Conservation (phyloP, 371 early-diverging fungal species). For the Syncephalastrum monosporum region DNA sequence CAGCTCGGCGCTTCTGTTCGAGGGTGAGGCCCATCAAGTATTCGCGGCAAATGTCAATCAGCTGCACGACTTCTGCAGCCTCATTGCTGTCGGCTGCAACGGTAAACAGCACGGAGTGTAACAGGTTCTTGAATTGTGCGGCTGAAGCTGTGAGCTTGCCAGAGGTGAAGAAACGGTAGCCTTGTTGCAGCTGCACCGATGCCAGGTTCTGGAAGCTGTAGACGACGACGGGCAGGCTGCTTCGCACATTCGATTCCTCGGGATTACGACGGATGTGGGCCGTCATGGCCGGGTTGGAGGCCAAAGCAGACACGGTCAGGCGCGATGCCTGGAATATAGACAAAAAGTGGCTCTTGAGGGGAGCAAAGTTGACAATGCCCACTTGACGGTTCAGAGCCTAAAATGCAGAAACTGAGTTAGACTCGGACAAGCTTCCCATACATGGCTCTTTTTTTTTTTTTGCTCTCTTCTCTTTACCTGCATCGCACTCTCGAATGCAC, state of each 20-base stretch:
- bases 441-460: neutral
- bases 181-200: slow-evolving; percentile 68
- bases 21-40: slow-evolving; percentile 87
- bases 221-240: slow-evolving; percentile 52
- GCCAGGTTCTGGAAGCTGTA: slow-evolving; percentile 56
- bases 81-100: slow-evolving; percentile 58
- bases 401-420: neutral
- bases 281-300: slow-evolving; percentile 60
- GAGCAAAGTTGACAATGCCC: slow-evolving; percentile 87
- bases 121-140: slow-evolving; percentile 67
- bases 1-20: slow-evolving; percentile 74
- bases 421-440: neutral
- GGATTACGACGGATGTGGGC: slow-evolving; percentile 66
- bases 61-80: slow-evolving; percentile 71
- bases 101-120: slow-evolving; percentile 75
- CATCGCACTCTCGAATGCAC: slow-evolving; percentile 93
- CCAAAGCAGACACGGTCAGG: slow-evolving; percentile 62
- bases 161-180: slow-evolving; percentile 72
- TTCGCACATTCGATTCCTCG: slow-evolving; percentile 52
- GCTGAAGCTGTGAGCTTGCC: slow-evolving; percentile 79
- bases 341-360: slow-evolving; percentile 84
- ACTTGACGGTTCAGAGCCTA: slow-evolving; percentile 84
- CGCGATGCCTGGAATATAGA: slow-evolving; percentile 77
- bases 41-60: slow-evolving; percentile 84
- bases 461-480: slow-evolving; percentile 47